These are phyloP conservation scores for Aphanomyces cochlioides DNA, from an alignment of 352 stramenopile species.

Conservation along the genomic window DNA sequence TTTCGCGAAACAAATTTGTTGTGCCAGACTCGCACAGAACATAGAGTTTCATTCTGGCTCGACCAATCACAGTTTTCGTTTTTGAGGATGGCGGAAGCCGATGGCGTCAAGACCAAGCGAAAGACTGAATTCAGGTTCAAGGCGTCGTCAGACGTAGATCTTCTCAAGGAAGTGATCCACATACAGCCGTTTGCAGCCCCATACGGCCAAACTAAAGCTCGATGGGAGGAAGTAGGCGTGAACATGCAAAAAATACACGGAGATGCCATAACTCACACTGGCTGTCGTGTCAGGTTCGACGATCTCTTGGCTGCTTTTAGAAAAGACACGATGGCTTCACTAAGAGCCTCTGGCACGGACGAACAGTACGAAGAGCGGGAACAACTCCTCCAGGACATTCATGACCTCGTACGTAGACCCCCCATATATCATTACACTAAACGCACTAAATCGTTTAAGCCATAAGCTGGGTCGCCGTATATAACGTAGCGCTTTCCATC, in stretches of 20 bases:
- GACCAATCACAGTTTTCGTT: too few relatives aligned
- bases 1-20: too few relatives aligned
- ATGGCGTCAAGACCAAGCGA: not conserved
- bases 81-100: too few relatives aligned
- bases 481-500: not conserved
- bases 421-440: not conserved
- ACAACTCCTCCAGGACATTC: conserved; percentile 9
- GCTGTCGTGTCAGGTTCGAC: not conserved
- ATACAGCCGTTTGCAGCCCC: conserved; percentile 8
- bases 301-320: conserved; percentile 10
- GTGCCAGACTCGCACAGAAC: too few relatives aligned
- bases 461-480: not conserved
- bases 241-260: not conserved
- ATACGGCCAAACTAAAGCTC: not conserved
- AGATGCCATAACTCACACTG: not conserved
- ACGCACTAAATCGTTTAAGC: not conserved
- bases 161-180: not conserved
- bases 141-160: not conserved
- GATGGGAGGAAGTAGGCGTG: not conserved
- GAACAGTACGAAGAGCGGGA: conserved; percentile 19
- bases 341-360: conserved; percentile 8
- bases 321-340: not conserved
- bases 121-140: conserved; percentile 9
- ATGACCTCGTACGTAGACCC: not conserved
- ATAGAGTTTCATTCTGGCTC: too few relatives aligned